A percentile compares a stretch with the other conserved stretches of the same genome.
Conservation (phyloP, 1,284 basidiomycete genomes). For the Trichosporon sp. region DNA sequence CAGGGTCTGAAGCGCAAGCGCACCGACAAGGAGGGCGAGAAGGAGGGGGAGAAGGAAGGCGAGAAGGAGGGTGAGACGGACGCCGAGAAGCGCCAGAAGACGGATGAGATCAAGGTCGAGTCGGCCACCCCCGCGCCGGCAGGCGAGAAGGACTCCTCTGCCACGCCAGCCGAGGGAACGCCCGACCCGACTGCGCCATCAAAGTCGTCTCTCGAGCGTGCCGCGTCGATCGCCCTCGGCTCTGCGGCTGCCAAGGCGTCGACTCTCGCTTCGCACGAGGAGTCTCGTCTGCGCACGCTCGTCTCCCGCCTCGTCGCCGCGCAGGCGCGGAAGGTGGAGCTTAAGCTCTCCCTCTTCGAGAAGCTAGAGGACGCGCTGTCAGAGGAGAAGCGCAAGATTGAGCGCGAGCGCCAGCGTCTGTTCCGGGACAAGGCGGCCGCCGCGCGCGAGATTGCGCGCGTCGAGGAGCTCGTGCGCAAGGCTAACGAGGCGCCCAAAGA, state of each 20-base stretch:
- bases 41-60: slow-evolving; percentile 32
- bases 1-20: slow-evolving; percentile 69
- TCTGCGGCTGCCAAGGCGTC: slow-evolving; percentile 86
- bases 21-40: slow-evolving; percentile 38
- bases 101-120: slow-evolving; percentile 33
- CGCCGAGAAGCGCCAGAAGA: slow-evolving; percentile 34
- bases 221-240: slow-evolving; percentile 79
- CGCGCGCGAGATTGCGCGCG: slow-evolving; percentile 45
- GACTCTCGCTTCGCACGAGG: slow-evolving; percentile 80
- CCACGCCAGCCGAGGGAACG: slow-evolving; percentile 40
- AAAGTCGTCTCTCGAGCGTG: slow-evolving; percentile 74
- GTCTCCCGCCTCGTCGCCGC: slow-evolving; percentile 85
- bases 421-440: slow-evolving; percentile 53
- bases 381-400: slow-evolving; percentile 65
- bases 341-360: slow-evolving; percentile 90
- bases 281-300: slow-evolving; percentile 75
- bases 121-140: slow-evolving; percentile 30
- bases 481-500: slow-evolving; percentile 35
- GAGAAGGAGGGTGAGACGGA: slow-evolving; percentile 31
- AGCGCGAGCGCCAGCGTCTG: slow-evolving; percentile 52
- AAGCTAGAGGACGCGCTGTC: slow-evolving; percentile 86
- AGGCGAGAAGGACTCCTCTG: slow-evolving; percentile 28
- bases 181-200: slow-evolving; percentile 60
- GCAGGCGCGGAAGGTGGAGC: slow-evolving; percentile 88
- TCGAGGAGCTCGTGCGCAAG: slow-evolving; percentile 48